Base-by-base conservation (phyloP, 2,329 filamentous ascomycete genomes). In the Tolypocladium ovalisporum region DNA sequence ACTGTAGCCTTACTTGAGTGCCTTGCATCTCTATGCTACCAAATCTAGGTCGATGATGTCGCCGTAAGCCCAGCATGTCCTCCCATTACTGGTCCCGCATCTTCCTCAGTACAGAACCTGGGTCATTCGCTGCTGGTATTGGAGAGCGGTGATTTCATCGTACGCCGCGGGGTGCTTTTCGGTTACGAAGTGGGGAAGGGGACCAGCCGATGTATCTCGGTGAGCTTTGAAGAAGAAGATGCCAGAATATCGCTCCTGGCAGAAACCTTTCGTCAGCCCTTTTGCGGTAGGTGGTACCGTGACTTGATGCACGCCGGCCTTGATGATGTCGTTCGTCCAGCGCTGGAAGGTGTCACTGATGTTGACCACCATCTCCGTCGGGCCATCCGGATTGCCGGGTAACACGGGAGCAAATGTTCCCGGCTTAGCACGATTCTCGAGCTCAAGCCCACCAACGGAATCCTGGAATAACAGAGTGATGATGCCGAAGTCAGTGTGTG, bases 381-480 rank as follows among this genome's bases (percentile, higher is more conserved):
- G 36, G 37, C 53, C 13, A 2, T 39, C 40, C 1, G 54, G 55
- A 9, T 66, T 65, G 68, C 68, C 54, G 69, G 71, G 58, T 9
- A 58, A 55, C 9, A 62, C 62, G 4, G 62, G 57, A 32, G 73
- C 60, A 35, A 54, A 54, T 3, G 53, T 54, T 15, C 53, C 53
- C 1, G 37, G 53, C 2, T 54, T 29, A 9, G 65, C 74, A 77
- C 66, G 66, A 42, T 77, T 67, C 42, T 74, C 68, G 15, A 78
- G 74, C 59, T 79, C 70, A 12, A 79, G 63, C 1, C 74, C 76
- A 15, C 72, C 71, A 52, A 71, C 63, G 2, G 66, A 64, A 53
- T 77, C 73, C 59, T 78, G 76, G 54, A 78, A 69, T 4, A 79
- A 66, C 34, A 78, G 55, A 4, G 59, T 61, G 22, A 62, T 59